Evolutionary conservation across 257 asterid species (phyloP).

Genomic region (Coffea canephora): DNA sequence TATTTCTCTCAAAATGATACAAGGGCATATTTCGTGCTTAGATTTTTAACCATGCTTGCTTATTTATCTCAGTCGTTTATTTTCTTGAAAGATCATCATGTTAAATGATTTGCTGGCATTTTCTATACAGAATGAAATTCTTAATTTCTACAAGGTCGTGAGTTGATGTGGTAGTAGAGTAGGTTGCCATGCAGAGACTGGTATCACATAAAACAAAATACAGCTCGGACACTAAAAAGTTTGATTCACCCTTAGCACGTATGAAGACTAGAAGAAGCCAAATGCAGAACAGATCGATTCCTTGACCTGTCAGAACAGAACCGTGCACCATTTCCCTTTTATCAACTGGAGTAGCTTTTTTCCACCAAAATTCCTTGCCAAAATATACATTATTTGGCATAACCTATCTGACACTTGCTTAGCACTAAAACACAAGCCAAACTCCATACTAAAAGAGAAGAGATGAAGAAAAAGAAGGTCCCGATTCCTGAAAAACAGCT

Average conservation of each 20-base stretch:
- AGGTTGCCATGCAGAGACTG: not conserved
- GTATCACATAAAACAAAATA: conserved; percentile 7
- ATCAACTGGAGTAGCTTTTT: no score
- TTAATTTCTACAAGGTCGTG: not conserved
- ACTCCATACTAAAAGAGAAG: not conserved
- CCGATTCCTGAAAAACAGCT: not conserved
- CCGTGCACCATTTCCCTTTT: conserved; percentile 5
- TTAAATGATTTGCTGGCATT: not conserved
- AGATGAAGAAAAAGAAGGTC: not conserved
- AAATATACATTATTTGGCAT: no score
- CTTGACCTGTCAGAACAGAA: conserved; percentile 26
- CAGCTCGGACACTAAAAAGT: not conserved
- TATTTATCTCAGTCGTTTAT: not conserved
- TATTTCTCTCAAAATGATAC: no score
- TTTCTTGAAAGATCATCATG: not conserved
- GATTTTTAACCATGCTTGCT: not conserved
- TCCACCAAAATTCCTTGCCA: not conserved
- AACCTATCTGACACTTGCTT: no score
- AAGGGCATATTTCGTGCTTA: no score
- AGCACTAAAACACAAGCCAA: not conserved
- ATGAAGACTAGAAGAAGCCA: conserved; percentile 13
- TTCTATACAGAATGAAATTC: not conserved
- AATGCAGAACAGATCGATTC: conserved; percentile 16
- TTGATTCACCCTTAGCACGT: not conserved
- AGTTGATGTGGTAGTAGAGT: not conserved